Evolutionary conservation across 371 early-diverging fungal genomes (phyloP), one percentile per base, ranked within the genome.

Genomic region (Sporodiniella umbellata): DNA sequence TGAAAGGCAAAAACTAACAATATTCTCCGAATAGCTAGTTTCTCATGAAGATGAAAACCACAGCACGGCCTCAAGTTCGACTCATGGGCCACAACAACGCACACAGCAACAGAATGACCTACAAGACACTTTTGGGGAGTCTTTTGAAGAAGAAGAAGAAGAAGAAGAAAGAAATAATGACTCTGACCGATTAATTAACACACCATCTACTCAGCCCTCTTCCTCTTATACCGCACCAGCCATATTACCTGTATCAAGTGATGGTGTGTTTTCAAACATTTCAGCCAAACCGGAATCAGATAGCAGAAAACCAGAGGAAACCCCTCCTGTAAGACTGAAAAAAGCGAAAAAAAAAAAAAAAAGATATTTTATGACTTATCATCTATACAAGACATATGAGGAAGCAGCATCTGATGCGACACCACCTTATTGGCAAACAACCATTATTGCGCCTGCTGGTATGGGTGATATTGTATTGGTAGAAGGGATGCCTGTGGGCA

Each of bases 401-500:
- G 69, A 72, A 33, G 84, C 82, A 21, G 72, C 76, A 6, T 64
- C 75, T 24, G 86, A 86, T 67, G 65, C 81, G 1, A 71, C 83
- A 14, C 86, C 86, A 11, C 78, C 83, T 8, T 81, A 83, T 43
- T 79, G 78, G 72, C 81, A 83, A 54, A 75, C 81, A 2, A 77
- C 83, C 2, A 62, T 80, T 4, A 79, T 79, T 54, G 67, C 81
- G 17, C 78, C 83, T n/a, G 67, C 74, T 21, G 71, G 72, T 38
- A 61, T 71, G 49, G 80, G 78, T 17, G 86, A 83, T 48, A 64
- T 75, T 24, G 58, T 83, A 18, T 56, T 86, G 28, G 82, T 86
- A 0, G 86, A 86, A 42, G 82, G 83, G 17, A 53, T 86, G 47
- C 86, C 86, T 12, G 84, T 83, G 12, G 86, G 86, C 12, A 68